phyloP scores from a whole-genome alignment of 805 yeast species.

The Yarrowia sp. region DNA sequence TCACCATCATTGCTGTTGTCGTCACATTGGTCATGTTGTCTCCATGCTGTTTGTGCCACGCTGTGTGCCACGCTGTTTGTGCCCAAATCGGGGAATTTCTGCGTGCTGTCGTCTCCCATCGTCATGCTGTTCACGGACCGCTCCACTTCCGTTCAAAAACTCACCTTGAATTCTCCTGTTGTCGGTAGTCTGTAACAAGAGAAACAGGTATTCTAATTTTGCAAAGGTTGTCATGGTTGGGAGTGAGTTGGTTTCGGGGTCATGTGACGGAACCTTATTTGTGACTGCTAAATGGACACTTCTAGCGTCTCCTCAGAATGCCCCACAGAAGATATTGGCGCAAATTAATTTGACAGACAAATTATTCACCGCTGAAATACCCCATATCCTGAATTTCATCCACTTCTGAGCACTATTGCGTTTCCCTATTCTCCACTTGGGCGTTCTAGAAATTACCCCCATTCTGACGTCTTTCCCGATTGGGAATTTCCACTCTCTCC shows the following conservation, averaged over 20 bases:
- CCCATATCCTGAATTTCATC: too few species aligned
- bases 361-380: too few species aligned
- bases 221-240: constrained; percentile 39
- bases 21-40: too few species aligned
- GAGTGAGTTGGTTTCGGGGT: constrained; percentile 26
- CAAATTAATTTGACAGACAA: too few species aligned
- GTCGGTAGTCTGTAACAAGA: constrained; percentile 39
- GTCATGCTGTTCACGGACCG: too few species aligned
- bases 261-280: constrained; percentile 9
- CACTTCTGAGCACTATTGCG: not conserved
- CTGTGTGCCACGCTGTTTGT: too few species aligned
- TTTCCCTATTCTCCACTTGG: not conserved
- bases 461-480: not conserved
- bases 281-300: constrained; percentile 12
- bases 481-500: constrained; percentile 15
- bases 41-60: too few species aligned
- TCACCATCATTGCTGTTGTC: too few species aligned
- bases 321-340: too few species aligned
- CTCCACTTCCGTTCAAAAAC: constrained; percentile 11
- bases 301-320: not conserved
- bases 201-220: constrained; percentile 38
- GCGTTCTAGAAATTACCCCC: not conserved
- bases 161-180: constrained; percentile 39
- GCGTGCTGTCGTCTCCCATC: too few species aligned
- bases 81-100: too few species aligned